Evolutionary conservation across 2,329 filamentous ascomycete species (phyloP).

Genomic region (Nothomitra cinnamomea): DNA sequence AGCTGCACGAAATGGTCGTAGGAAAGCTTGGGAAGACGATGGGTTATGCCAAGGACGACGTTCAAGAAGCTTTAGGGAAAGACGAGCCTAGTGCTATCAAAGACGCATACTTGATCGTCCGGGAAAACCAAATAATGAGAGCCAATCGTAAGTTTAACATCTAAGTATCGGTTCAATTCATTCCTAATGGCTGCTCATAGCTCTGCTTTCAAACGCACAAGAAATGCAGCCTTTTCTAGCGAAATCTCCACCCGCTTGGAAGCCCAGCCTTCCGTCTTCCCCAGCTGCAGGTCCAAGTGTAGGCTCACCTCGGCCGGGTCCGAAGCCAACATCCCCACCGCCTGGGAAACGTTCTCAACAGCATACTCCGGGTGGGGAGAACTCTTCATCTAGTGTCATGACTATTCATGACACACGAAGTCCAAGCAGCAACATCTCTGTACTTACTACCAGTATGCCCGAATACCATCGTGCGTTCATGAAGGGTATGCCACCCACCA

Average conservation of each 20-base stretch:
- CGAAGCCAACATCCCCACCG: slow-evolving; percentile 16
- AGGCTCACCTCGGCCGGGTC: slow-evolving; percentile 6
- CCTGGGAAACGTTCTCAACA: slow-evolving; percentile 15
- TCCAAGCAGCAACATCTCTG: slow-evolving; percentile 61
- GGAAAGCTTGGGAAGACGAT: slow-evolving; percentile 95
- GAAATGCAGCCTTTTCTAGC: slow-evolving; percentile 36
- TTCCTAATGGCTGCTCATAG: slow-evolving; percentile 18
- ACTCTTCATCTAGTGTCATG: not conserved
- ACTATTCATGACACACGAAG: slow-evolving; percentile 19
- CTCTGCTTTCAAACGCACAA: slow-evolving; percentile 35
- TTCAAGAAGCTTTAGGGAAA: slow-evolving; percentile 81
- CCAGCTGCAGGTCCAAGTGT: slow-evolving; percentile 12
- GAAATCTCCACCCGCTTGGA: slow-evolving; percentile 37
- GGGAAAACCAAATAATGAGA: slow-evolving; percentile 96
- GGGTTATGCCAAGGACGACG: slow-evolving; percentile 90
- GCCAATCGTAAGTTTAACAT: slow-evolving; percentile 60
- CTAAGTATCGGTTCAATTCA: not conserved
- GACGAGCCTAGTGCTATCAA: slow-evolving; percentile 96
- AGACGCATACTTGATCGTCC: slow-evolving; percentile 94
- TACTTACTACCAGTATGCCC: slow-evolving; percentile 79
- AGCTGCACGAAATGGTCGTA: slow-evolving; percentile 80
- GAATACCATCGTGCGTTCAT: slow-evolving; percentile 85
- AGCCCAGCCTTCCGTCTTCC: slow-evolving; percentile 18
- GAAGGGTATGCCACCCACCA: slow-evolving; percentile 46
- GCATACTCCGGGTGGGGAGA: not conserved